Evolutionary conservation across 2,329 filamentous ascomycete species (phyloP).

Genomic region (Ramularia endophylla): DNA sequence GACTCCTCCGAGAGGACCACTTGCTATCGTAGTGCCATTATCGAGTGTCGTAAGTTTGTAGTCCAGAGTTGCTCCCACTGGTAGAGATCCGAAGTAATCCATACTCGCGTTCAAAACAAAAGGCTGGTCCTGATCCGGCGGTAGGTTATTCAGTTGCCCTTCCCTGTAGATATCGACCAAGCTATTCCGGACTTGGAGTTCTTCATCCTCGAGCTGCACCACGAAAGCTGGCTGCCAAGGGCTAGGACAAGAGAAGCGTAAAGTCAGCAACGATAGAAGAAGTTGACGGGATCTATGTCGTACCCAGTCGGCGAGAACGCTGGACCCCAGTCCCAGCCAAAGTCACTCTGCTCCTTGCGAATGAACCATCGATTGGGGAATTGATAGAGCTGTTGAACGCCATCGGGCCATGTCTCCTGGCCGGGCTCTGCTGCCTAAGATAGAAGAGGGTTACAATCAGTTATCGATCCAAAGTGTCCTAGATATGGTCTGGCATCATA

Average conservation of each 20-base stretch:
- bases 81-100: conserved; percentile 49
- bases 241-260: conserved; percentile 53
- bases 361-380: conserved; percentile 52
- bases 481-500: too few relatives aligned
- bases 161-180: conserved; percentile 54
- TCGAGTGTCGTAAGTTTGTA: conserved; percentile 44
- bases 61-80: conserved; percentile 37
- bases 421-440: conserved; percentile 32
- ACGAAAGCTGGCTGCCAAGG: conserved; percentile 56
- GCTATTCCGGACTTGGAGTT: conserved; percentile 48
- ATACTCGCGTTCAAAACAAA: conserved; percentile 59
- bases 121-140: conserved; percentile 50
- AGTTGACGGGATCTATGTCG: conserved; percentile 11
- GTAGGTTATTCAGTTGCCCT: conserved; percentile 53
- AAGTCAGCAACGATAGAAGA: conserved; percentile 33
- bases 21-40: conserved; percentile 37
- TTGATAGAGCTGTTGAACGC: conserved; percentile 46
- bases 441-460: too few relatives aligned
- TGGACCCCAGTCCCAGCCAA: conserved; percentile 52
- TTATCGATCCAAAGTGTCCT: too few relatives aligned
- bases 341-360: conserved; percentile 57
- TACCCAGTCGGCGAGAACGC: conserved; percentile 2
- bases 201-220: conserved; percentile 43
- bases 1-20: conserved; percentile 36
- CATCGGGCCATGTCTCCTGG: conserved; percentile 45